phyloP scores from a whole-genome alignment of 805 yeast species.

The Kregervanrija pseudodelftensis region DNA sequence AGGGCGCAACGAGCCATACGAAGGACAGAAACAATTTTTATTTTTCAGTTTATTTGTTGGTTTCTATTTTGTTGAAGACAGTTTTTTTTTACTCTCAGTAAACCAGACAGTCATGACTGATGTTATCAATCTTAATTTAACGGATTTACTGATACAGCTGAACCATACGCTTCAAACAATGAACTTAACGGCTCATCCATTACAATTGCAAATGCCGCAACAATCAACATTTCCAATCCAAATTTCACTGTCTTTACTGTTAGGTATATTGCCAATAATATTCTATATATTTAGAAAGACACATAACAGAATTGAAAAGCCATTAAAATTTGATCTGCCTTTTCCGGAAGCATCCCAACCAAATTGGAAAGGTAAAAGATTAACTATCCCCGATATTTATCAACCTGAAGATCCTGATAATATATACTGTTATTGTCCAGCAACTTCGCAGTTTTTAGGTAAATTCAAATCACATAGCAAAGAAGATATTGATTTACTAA shows the following conservation, averaged over 20 bases:
- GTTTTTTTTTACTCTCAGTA: constrained; percentile 1
- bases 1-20: too few species aligned
- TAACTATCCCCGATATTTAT: constrained; percentile 53
- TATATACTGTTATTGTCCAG: constrained; percentile 90
- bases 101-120: constrained; percentile 4
- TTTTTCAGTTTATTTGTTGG: too few species aligned
- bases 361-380: constrained; percentile 86
- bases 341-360: constrained; percentile 75
- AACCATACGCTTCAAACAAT: constrained; percentile 18
- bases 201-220: constrained; percentile 4
- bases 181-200: constrained; percentile 9
- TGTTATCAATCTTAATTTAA: constrained; percentile 10
- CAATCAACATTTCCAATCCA: constrained; percentile 20
- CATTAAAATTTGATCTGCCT: constrained; percentile 43
- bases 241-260: constrained; percentile 22
- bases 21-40: too few species aligned
- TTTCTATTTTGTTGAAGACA: too few species aligned
- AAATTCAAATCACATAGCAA: constrained; percentile 55
- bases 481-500: constrained; percentile 63
- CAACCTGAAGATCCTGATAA: constrained; percentile 55
- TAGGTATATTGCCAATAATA: constrained; percentile 19
- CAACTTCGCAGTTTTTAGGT: constrained; percentile 88
- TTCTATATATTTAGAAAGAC: constrained; percentile 19
- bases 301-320: constrained; percentile 23
- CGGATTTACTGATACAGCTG: constrained; percentile 16